phyloP scores from a whole-genome alignment of 75 land plant genomes.

The Pinus taeda region DNA sequence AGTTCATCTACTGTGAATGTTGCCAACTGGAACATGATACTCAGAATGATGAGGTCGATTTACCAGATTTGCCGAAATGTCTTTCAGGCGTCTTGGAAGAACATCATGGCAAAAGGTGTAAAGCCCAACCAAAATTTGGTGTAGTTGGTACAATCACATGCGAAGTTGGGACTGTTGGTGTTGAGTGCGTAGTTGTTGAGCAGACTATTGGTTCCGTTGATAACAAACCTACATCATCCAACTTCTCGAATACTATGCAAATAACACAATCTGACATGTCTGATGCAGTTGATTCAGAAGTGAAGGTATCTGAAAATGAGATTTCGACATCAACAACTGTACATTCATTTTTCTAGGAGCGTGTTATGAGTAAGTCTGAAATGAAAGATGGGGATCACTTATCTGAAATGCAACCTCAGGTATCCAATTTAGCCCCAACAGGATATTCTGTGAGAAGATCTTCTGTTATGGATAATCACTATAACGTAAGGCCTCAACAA shows the following conservation, averaged over 20 bases:
- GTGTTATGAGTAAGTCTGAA: constrained; percentile 19
- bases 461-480: too few relatives aligned
- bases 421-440: constrained; percentile 6
- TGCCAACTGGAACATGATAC: too few relatives aligned
- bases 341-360: constrained; percentile 10
- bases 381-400: constrained; percentile 19
- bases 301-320: background rate
- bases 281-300: constrained; percentile 7
- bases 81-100: too few relatives aligned
- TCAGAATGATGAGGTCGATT: too few relatives aligned
- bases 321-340: constrained; percentile 17
- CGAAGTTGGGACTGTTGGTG: constrained; percentile 51
- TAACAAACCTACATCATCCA: background rate
- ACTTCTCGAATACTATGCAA: background rate
- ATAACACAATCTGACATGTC: background rate
- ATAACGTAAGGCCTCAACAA: constrained; percentile 27
- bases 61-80: too few relatives aligned
- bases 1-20: too few relatives aligned
- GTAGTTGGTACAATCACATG: constrained; percentile 43
- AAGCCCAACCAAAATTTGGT: too few relatives aligned
- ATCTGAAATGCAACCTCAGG: constrained; percentile 25
- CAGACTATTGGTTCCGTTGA: constrained; percentile 13
- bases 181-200: constrained; percentile 30
- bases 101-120: too few relatives aligned
- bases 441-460: too few relatives aligned